Base-by-base conservation (phyloP, 192 early-diverging fungal genomes). In the Geranomyces variabilis region DNA sequence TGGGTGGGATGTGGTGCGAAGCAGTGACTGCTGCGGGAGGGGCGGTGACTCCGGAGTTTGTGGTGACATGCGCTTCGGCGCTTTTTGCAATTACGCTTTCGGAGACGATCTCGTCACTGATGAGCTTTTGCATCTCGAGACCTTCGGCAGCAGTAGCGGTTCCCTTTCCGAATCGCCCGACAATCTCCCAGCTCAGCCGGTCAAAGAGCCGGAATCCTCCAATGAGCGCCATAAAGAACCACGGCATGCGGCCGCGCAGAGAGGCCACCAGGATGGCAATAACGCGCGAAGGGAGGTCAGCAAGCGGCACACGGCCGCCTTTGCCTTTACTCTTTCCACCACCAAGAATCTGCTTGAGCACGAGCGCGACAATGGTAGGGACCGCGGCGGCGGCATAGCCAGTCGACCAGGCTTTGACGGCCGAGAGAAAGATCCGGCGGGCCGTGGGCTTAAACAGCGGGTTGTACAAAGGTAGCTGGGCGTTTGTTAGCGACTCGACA, bases 151-250 rank as follows among this genome's bases (percentile, higher is more conserved):
- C 31, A n/a, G 21, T 9, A 10, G 21, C 24, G 7, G 4, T 26
- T 17, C 24, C 51, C n/a, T 53, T 53, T 53, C 51, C 51, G 7
- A 9, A 53, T 17, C 24, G 4, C 67, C 30, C 45, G 36, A 26
- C 69, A 14, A 51, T 33, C 29, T 46, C 55, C 49, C 61, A 59
- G 45, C n/a, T 47, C 61, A 61, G 14, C 0, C 64, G 15, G 36
- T 76, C 75, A n/a, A 71, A 58, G 6, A 51, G 45, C 2, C 66
- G 30, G 63, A 66, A 76, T 28, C 69, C 69, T 6, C 69, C 75
- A 53, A 76, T 58, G 13, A 76, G 63, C 6, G 62, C 70, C 58
- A 76, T 21, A n/a, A 76, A 71, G 43, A 76, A 76, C 70, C 69
- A 71, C 55, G 75, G 75, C 62, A 76, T 30, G 19, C 63, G 48